Conservation (phyloP, 2,329 filamentous ascomycete genomes). For the Paecilomyces variotii region DNA sequence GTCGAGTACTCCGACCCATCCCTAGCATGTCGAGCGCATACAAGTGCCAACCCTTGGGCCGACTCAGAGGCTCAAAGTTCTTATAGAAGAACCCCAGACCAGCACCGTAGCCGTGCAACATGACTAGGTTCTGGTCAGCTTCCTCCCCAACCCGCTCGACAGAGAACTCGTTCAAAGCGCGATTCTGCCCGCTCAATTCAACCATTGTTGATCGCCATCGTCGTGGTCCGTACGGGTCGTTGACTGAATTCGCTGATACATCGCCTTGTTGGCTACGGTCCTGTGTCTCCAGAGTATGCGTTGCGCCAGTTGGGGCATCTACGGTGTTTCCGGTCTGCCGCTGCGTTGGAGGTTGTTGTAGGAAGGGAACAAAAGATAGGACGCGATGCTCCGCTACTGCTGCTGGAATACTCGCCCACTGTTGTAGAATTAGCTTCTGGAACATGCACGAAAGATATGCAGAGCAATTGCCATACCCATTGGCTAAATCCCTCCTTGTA, state of each 20-base stretch:
- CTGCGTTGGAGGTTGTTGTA: slow-evolving; percentile 63
- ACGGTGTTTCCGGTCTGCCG: slow-evolving; percentile 49
- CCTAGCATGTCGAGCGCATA: slow-evolving; percentile 93
- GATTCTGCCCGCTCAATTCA: slow-evolving; percentile 71
- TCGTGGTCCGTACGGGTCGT: slow-evolving; percentile 76
- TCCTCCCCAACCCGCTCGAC: slow-evolving; percentile 75
- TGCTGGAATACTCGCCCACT: slow-evolving; percentile 84
- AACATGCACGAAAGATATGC: neutral
- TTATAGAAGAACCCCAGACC: slow-evolving; percentile 97
- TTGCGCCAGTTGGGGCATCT: slow-evolving; percentile 16
- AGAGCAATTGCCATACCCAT: slow-evolving; percentile 56
- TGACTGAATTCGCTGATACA: slow-evolving; percentile 42
- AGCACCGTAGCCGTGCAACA: slow-evolving; percentile 94
- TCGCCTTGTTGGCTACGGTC: slow-evolving; percentile 33
- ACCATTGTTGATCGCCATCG: slow-evolving; percentile 84
- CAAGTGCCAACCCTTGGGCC: slow-evolving; percentile 72
- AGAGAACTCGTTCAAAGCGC: slow-evolving; percentile 86
- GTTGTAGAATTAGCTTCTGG: slow-evolving; percentile 5
- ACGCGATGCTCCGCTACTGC: slow-evolving; percentile 81
- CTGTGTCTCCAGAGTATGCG: slow-evolving; percentile 24
- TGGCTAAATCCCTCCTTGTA: slow-evolving; percentile 88
- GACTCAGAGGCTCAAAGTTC: slow-evolving; percentile 84
- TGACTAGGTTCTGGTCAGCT: slow-evolving; percentile 78
- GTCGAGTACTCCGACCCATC: slow-evolving; percentile 83
- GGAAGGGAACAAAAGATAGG: slow-evolving; percentile 74